Percentiles rank a stretch among this genome's conserved stretches.
These are phyloP conservation scores for Brassica balearica DNA, from an alignment of 441 rosid species.

Conservation along the genomic window DNA sequence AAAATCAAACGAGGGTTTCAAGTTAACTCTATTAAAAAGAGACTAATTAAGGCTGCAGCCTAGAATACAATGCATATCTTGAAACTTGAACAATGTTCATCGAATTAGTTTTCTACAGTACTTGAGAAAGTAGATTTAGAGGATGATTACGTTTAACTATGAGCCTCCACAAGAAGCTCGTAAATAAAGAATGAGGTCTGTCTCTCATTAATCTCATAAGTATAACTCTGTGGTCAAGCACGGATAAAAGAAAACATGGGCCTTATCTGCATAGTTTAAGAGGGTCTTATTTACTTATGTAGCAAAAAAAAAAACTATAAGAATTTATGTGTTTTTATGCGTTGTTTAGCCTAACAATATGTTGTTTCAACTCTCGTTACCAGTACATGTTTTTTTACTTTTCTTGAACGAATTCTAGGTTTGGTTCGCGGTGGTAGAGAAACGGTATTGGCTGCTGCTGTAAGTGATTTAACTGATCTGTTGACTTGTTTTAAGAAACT, in stretches of 20 bases:
- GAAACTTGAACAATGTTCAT: not conserved
- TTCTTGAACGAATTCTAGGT: too few relatives aligned
- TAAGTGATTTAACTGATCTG: conserved; percentile 13
- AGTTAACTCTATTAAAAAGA: not conserved
- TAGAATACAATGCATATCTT: not conserved
- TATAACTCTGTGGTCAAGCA: not conserved
- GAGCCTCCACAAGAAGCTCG: not conserved
- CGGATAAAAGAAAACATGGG: not conserved
- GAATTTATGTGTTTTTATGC: not conserved
- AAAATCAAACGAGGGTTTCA: not conserved
- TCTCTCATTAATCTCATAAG: not conserved
- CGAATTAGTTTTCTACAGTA: not conserved
- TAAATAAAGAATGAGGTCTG: not conserved
- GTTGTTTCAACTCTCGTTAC: not conserved
- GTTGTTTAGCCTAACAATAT: not conserved
- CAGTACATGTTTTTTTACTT: too few relatives aligned
- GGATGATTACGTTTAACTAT: not conserved
- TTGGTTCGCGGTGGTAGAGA: too few relatives aligned
- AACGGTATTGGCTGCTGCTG: conserved; percentile 96
- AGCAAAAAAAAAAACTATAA: not conserved
- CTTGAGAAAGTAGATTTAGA: not conserved
- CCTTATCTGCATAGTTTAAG: not conserved
- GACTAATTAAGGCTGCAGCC: not conserved
- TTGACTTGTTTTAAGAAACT: too few relatives aligned
- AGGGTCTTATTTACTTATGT: not conserved